Percentiles rank a stretch among this genome's conserved stretches.
These are phyloP conservation scores for Amylostereum chailletii DNA, from an alignment of 1,284 basidiomycete genomes.

Conservation along the genomic window DNA sequence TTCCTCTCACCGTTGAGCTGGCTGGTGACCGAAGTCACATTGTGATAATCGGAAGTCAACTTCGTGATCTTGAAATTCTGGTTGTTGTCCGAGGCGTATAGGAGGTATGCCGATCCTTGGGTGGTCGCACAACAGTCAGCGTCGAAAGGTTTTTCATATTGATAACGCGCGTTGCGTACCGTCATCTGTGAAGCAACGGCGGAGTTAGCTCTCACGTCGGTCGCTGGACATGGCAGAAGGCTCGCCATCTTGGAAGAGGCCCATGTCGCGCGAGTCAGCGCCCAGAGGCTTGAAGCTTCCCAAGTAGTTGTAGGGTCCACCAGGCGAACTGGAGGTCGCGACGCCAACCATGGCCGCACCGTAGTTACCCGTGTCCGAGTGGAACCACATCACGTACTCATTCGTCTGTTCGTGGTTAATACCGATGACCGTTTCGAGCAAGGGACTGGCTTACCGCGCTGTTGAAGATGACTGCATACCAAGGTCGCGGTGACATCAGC, in stretches of 20 bases:
- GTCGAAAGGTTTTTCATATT: not conserved
- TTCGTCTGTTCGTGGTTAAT: constrained; percentile 30
- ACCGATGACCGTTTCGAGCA: not conserved
- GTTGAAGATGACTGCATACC: constrained; percentile 41
- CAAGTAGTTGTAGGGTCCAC: constrained; percentile 51
- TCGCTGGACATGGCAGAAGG: not conserved
- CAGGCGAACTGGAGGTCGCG: constrained; percentile 48
- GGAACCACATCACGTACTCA: constrained; percentile 69
- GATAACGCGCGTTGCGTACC: constrained; percentile 17
- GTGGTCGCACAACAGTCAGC: not conserved
- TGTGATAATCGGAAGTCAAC: constrained; percentile 38
- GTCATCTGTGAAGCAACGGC: constrained; percentile 25
- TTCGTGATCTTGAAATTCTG: constrained; percentile 58
- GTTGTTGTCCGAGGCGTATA: constrained; percentile 62
- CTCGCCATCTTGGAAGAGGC: constrained; percentile 49
- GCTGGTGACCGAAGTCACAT: constrained; percentile 39
- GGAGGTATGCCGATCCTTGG: constrained; percentile 35
- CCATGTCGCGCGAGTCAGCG: constrained; percentile 52
- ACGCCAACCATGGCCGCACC: constrained; percentile 56
- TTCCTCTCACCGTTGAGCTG: constrained; percentile 33
- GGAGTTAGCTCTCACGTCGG: no score
- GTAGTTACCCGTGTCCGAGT: constrained; percentile 55
- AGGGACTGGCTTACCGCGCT: constrained; percentile 11
- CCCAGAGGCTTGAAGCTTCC: constrained; percentile 50
- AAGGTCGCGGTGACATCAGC: not conserved